phyloP scores from a whole-genome alignment of 2,329 filamentous ascomycete genomes.

The Hymenoscyphus salicellus region DNA sequence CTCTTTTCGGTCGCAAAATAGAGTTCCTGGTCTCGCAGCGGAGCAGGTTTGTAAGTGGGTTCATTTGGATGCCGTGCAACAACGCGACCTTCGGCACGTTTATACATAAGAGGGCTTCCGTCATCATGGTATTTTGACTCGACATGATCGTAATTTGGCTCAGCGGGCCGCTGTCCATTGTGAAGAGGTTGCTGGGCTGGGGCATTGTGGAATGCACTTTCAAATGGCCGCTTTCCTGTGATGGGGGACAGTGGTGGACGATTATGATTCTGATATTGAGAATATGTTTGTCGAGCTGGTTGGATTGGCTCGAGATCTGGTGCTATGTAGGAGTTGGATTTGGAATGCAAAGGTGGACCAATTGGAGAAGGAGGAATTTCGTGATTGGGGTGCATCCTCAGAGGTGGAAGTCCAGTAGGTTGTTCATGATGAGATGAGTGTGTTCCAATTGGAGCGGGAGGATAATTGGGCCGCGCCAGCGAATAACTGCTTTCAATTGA shows the following conservation, averaged over 20 bases:
- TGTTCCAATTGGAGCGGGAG: neutral
- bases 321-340: slow-evolving; percentile 11
- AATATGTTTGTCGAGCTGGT: neutral
- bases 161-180: slow-evolving; percentile 44
- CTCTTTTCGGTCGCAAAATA: too few relatives aligned
- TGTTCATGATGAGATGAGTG: slow-evolving; percentile 6
- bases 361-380: slow-evolving; percentile 24
- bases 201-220: slow-evolving; percentile 28
- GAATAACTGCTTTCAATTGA: slow-evolving; percentile 21
- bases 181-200: slow-evolving; percentile 37
- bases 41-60: neutral
- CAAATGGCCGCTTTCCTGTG: slow-evolving; percentile 29
- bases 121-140: neutral
- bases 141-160: slow-evolving; percentile 24
- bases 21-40: too few relatives aligned
- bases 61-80: neutral
- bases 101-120: neutral
- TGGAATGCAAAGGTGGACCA: slow-evolving; percentile 20
- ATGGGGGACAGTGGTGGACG: slow-evolving; percentile 6
- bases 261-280: neutral
- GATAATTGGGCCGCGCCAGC: neutral
- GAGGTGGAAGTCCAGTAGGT: slow-evolving; percentile 14
- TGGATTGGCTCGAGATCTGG: neutral
- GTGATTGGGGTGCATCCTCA: neutral
- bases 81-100: neutral